Conservation (phyloP, 805 yeast genomes). For the Lipomyces kockii region DNA sequence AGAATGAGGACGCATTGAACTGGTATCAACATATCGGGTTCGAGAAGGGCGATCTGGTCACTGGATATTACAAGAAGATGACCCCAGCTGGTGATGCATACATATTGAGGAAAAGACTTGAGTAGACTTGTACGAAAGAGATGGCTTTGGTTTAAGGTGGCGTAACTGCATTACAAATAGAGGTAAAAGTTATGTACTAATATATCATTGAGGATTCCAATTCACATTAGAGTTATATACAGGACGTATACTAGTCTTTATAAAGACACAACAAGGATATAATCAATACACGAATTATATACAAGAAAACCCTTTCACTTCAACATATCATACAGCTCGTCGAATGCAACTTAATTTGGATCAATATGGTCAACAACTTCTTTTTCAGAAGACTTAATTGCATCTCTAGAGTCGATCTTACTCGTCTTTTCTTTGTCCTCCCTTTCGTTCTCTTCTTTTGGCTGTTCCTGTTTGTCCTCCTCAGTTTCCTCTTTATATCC, state of each 20-base stretch:
- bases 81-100: conserved; percentile 55
- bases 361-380: conserved; percentile 1
- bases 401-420: neutral
- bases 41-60: conserved; percentile 45
- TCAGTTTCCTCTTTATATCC: conserved; percentile 31
- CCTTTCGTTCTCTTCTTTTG: conserved; percentile 12
- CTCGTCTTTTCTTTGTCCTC: neutral
- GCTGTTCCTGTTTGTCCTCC: conserved; percentile 41
- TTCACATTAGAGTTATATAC: neutral
- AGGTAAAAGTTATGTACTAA: neutral
- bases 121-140: conserved; percentile 11
- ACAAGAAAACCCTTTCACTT: neutral
- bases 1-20: conserved; percentile 49
- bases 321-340: neutral
- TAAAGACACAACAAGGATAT: neutral
- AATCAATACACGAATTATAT: neutral
- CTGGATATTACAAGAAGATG: conserved; percentile 55
- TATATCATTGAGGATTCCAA: neutral
- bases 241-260: neutral
- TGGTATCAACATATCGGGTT: conserved; percentile 64
- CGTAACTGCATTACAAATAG: neutral
- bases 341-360: neutral
- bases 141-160: neutral
- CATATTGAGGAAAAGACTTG: conserved; percentile 35
- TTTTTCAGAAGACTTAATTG: neutral